phyloP scores from a whole-genome alignment of 2,329 filamentous ascomycete species.

The Exophiala mesophila region DNA sequence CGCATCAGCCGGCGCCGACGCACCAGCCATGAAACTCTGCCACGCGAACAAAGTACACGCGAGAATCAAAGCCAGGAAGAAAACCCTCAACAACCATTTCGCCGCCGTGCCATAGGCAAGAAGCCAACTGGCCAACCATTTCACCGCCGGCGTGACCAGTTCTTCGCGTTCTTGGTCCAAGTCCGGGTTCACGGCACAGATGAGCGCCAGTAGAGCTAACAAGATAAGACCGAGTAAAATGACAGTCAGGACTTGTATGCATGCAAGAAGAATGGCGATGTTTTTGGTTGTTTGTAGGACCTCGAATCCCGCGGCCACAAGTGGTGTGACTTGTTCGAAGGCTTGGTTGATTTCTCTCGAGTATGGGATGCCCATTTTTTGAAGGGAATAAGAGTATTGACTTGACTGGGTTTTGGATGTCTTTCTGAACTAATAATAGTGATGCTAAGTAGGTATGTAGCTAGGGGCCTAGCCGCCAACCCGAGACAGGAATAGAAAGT shows the following conservation, averaged over 20 bases:
- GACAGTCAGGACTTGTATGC: conserved; percentile 45
- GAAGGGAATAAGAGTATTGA: no score
- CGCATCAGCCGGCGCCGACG: conserved; percentile 2
- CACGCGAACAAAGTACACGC: conserved; percentile 10
- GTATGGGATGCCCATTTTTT: conserved; percentile 49
- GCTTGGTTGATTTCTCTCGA: conserved; percentile 49
- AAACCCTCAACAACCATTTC: conserved; percentile 69
- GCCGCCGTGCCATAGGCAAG: conserved; percentile 34
- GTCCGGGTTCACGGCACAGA: conserved; percentile 47
- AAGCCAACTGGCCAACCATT: conserved; percentile 29
- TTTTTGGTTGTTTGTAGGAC: conserved; percentile 48
- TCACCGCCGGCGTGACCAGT: conserved; percentile 42
- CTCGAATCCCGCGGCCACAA: conserved; percentile 46
- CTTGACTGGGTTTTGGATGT: no score
- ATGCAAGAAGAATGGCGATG: conserved; percentile 45
- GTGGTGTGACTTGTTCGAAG: conserved; percentile 50
- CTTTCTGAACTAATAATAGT: no score
- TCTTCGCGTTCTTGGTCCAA: conserved; percentile 38
- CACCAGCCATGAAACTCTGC: conserved; percentile 9
- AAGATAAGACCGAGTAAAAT: conserved; percentile 40
- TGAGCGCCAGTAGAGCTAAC: conserved; percentile 34
- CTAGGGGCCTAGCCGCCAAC: no score
- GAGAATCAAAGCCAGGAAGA: conserved; percentile 49
- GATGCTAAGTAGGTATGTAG: no score
- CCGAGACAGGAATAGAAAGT: no score